phyloP scores from a whole-genome alignment of 345 rosid genomes.

The Arabis alpina region DNA sequence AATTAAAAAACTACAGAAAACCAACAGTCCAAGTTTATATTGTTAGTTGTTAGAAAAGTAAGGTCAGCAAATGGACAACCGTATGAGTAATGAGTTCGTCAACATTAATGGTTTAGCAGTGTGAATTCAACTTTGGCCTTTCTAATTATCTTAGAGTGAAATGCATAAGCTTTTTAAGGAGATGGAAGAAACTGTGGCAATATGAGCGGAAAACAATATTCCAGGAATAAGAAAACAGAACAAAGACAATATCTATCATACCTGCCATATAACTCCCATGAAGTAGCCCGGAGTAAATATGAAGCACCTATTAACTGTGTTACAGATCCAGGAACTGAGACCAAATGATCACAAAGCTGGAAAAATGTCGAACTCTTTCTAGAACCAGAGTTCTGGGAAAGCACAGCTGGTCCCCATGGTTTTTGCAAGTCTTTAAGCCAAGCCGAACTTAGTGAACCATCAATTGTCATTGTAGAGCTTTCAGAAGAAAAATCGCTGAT shows the following conservation, averaged over 20 bases:
- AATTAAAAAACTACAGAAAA: conserved; percentile 17
- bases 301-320: conserved; percentile 87
- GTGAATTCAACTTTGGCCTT: conserved; percentile 3
- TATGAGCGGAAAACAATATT: conserved; percentile 9
- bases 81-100: conserved; percentile 25
- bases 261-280: conserved; percentile 99
- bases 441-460: conserved; percentile 73
- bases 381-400: conserved; percentile 59
- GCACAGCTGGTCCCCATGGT: conserved; percentile 57
- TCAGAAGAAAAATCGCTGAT: conserved; percentile 78
- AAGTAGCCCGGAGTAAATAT: conserved; percentile 83
- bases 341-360: conserved; percentile 67
- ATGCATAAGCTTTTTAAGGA: background rate
- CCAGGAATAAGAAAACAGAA: conserved; percentile 22
- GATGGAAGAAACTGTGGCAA: conserved; percentile 1
- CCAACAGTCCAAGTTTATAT: background rate
- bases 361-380: conserved; percentile 55
- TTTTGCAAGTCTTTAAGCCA: conserved; percentile 85
- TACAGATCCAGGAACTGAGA: conserved; percentile 86
- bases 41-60: background rate
- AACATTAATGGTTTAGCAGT: conserved; percentile 7
- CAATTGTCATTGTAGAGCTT: conserved; percentile 62
- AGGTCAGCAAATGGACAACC: background rate
- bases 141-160: conserved; percentile 7
- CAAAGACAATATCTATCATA: conserved; percentile 42